These are phyloP conservation scores for Vitis hybrid DNA, from an alignment of 177 flowering plant species.

Conservation along the genomic window DNA sequence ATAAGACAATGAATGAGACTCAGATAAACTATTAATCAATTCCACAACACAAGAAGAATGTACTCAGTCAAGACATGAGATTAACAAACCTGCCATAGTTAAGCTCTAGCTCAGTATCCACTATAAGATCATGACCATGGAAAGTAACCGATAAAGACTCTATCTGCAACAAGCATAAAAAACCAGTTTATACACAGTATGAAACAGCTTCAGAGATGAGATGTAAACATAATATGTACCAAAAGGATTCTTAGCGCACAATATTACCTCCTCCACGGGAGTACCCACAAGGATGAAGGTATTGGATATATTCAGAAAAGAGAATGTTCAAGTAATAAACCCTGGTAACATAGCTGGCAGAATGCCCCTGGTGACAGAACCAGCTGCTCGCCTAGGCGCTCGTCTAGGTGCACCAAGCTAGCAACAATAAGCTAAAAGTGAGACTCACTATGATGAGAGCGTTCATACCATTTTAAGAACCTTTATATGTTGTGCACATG, in stretches of 20 bases:
- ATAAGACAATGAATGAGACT: background rate
- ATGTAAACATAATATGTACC: background rate
- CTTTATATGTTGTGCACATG: background rate
- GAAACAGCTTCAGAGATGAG: background rate
- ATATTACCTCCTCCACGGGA: conserved; percentile 1
- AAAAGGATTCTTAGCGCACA: background rate
- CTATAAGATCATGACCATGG: conserved; percentile 78
- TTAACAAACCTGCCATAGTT: conserved; percentile 64
- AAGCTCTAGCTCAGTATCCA: conserved; percentile 70
- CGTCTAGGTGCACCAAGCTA: conserved; percentile 13
- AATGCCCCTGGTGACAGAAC: conserved; percentile 7
- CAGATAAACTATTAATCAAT: background rate
- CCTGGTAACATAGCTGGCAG: conserved; percentile 5
- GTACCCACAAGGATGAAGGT: conserved; percentile 5
- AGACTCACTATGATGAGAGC: conserved; percentile 2
- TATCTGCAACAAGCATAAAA: conserved; percentile 41
- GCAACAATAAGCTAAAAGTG: conserved; percentile 12
- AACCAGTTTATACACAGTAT: background rate
- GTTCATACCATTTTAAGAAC: conserved; percentile 7
- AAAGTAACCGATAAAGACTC: conserved; percentile 72
- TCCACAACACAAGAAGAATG: background rate
- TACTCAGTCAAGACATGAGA: background rate
- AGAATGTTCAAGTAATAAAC: conserved; percentile 2
- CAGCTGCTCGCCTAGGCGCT: conserved; percentile 5
- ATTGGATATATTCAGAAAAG: conserved; percentile 4